A percentile compares a stretch with the other conserved stretches of the same genome.
Evolutionary conservation across 2,329 filamentous ascomycete genomes (phyloP).

Genomic region (Dothiorella sarmentorum): DNA sequence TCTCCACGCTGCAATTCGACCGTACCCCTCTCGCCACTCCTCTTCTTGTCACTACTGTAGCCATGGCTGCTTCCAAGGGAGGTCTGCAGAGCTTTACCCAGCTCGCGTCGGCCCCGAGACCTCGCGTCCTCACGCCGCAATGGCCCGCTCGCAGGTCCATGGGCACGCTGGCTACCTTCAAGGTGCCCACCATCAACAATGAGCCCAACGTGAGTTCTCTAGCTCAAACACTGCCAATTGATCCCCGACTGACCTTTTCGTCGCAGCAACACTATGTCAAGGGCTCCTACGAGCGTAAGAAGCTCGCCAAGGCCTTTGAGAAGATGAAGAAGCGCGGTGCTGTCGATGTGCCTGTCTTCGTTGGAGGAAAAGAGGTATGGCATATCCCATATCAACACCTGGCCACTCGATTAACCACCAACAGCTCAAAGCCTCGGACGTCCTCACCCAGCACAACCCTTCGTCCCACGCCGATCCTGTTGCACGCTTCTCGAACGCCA

Average conservation of each 20-base stretch:
- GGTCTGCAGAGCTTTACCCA: conserved; percentile 2
- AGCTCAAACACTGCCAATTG: background rate
- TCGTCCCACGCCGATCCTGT: conserved; percentile 72
- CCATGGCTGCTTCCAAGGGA: conserved; percentile 11
- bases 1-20: background rate
- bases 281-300: conserved; percentile 73
- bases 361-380: conserved; percentile 75
- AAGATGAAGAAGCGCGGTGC: conserved; percentile 65
- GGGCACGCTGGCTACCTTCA: conserved; percentile 76
- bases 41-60: background rate
- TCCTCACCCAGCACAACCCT: conserved; percentile 75
- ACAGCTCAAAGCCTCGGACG: conserved; percentile 64
- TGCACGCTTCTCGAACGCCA: conserved; percentile 82
- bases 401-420: conserved; percentile 10
- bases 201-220: conserved; percentile 79
- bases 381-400: background rate
- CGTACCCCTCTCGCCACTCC: background rate
- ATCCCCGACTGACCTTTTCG: background rate
- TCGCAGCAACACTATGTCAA: conserved; percentile 82
- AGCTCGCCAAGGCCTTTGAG: conserved; percentile 70
- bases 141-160: conserved; percentile 25
- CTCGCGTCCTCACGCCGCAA: conserved; percentile 10
- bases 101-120: conserved; percentile 4
- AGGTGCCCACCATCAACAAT: conserved; percentile 80
- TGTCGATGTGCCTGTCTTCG: conserved; percentile 74